Evolutionary conservation across 805 yeast species (phyloP), one percentile per base, ranked within the genome.

Genomic region (Lipomyces sp.): DNA sequence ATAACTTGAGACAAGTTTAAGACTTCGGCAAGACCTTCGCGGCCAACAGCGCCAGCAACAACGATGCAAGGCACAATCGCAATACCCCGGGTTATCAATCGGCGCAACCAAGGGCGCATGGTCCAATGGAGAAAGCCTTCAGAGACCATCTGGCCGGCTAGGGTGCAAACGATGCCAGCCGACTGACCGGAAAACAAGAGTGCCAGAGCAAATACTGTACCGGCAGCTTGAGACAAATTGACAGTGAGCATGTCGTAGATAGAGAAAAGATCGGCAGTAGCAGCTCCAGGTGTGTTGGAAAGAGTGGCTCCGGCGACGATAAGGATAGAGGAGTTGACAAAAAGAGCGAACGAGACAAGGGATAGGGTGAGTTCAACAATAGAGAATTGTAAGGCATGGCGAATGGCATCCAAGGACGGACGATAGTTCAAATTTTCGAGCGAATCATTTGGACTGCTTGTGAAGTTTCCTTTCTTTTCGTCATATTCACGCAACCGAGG

Each of bases 101-200:
- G 82, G 75, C 97, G 83, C 59, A 88, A 73, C 90, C 96, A 88
- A 2, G 97, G 97, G 67, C 82, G 83, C 53, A 90, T 71, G 1
- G 84, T 86, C 97, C 97, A 92, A 62, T 87, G 84, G 51, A 93
- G 80, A 74, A 90, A 94, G 0, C 98, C 98, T 76, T 93, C 98
- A 71, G 92, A 85, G 1, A 93, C 97, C 72, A 93, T 87, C 77
- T 93, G 71, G 96, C 97, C 97, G 0, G 73, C 91, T 79, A 93
- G 89, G 0, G 98, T 93, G 76, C 97, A 92, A 1, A 92, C 93
- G 54, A 93, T 86, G 59, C 97, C 97, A 0, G 97, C 97, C 57
- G 93, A 88, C 74, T 90, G 92, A 4, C 97, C 97, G 65, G 95
- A 88, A 65, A 90, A 85, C 51, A 93, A 80, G 72, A 93, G 81